phyloP scores from a whole-genome alignment of 176 grass and related monocot species.

The Phyllostachys edulis region DNA sequence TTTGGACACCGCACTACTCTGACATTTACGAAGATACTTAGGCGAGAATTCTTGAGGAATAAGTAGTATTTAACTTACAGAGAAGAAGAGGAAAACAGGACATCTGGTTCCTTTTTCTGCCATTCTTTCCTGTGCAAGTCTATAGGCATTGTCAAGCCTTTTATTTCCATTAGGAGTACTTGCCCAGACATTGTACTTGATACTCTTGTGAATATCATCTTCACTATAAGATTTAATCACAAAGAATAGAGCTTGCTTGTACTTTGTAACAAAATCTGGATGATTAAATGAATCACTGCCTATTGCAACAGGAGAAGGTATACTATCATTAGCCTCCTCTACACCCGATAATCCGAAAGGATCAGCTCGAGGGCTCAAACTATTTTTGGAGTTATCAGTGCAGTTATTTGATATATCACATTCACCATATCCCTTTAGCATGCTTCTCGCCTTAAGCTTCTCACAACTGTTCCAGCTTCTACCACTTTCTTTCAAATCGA shows the following conservation, averaged over 20 bases:
- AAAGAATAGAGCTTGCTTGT: constrained; percentile 87
- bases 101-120: constrained; percentile 69
- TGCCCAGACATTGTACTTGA: constrained; percentile 96
- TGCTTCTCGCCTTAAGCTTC: constrained; percentile 51
- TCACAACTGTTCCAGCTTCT: constrained; percentile 48
- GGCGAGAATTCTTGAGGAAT: not conserved
- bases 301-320: constrained; percentile 30
- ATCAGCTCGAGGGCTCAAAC: constrained; percentile 27
- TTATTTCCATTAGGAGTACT: constrained; percentile 96
- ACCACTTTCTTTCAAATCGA: constrained; percentile 54
- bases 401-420: constrained; percentile 35
- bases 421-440: constrained; percentile 51
- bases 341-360: constrained; percentile 13
- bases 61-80: constrained; percentile 62
- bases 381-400: constrained; percentile 40
- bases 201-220: constrained; percentile 97
- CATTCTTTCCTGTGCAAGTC: constrained; percentile 68
- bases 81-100: constrained; percentile 85
- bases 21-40: not conserved
- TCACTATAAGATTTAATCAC: constrained; percentile 98
- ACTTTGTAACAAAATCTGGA: constrained; percentile 72
- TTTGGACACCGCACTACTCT: constrained; percentile 8
- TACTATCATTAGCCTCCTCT: constrained; percentile 25
- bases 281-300: constrained; percentile 59
- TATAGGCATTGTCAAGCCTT: constrained; percentile 88